Percentiles rank a stretch among this genome's conserved stretches.
Conservation (phyloP, 2,329 filamentous ascomycete genomes). For the Fusarium nanum region DNA sequence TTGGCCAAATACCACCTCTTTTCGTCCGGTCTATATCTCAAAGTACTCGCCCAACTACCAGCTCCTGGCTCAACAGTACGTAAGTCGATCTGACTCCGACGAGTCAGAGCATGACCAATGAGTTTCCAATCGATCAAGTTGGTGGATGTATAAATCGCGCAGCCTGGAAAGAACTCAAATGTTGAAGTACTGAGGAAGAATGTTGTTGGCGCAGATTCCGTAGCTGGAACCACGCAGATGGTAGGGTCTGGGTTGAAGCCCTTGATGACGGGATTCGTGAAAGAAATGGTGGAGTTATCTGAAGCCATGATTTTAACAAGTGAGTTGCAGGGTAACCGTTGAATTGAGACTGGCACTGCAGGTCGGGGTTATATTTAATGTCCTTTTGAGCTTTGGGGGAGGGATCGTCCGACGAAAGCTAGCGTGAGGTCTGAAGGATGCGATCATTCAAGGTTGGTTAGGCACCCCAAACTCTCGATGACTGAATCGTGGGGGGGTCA, state of each 20-base stretch:
- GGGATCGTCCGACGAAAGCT: neutral
- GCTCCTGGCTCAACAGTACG: conserved; percentile 63
- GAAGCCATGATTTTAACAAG: conserved; percentile 8
- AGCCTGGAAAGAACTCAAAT: conserved; percentile 71
- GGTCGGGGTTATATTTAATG: neutral
- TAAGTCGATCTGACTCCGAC: conserved; percentile 63
- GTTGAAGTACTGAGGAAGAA: conserved; percentile 72
- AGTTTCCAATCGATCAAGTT: conserved; percentile 65
- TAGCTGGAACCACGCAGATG: conserved; percentile 52
- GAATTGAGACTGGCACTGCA: neutral
- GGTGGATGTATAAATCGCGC: conserved; percentile 69
- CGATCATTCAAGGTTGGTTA: neutral
- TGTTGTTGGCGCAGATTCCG: conserved; percentile 43
- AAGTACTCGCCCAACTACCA: conserved; percentile 61
- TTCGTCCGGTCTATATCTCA: conserved; percentile 56
- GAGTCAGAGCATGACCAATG: conserved; percentile 63
- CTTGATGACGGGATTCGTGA: conserved; percentile 65
- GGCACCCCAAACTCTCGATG: neutral
- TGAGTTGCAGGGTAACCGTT: neutral
- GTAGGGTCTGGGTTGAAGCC: conserved; percentile 74
- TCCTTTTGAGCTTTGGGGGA: neutral
- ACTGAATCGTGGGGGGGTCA: neutral
- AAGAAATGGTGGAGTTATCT: conserved; percentile 22
- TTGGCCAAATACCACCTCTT: conserved; percentile 60
- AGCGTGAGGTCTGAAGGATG: neutral